These are phyloP conservation scores for Achlya hypogyna DNA, from an alignment of 352 stramenopile species.

Conservation along the genomic window DNA sequence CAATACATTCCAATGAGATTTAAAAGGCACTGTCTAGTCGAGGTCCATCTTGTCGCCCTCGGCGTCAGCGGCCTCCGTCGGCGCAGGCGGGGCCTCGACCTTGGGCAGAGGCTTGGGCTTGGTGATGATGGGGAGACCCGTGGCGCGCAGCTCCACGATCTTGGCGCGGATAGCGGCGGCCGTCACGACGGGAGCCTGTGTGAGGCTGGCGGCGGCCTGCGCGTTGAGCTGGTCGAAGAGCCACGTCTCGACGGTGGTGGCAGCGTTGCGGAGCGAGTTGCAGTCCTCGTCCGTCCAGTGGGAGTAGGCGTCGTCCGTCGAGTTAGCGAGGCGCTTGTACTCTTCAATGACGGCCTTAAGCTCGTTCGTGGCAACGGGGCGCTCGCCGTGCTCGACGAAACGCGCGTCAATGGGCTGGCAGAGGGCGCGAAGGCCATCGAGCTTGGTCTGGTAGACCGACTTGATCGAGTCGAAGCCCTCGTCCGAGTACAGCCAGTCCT, in stretches of 20 bases:
- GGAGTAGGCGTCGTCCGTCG: conserved; percentile 86
- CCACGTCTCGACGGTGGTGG: conserved; percentile 88
- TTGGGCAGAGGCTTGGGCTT: conserved; percentile 92
- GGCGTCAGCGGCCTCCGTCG: conserved; percentile 32
- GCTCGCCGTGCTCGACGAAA: conserved; percentile 84
- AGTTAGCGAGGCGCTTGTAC: conserved; percentile 93
- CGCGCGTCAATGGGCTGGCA: conserved; percentile 91
- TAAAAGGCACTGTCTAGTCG: conserved; percentile 60
- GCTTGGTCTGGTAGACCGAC: conserved; percentile 93
- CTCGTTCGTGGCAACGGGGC: conserved; percentile 79
- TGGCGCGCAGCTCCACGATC: conserved; percentile 81
- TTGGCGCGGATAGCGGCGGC: conserved; percentile 84
- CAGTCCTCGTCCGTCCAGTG: conserved; percentile 96
- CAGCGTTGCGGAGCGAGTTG: conserved; percentile 85
- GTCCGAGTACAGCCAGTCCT: conserved; percentile 99
- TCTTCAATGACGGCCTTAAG: conserved; percentile 91
- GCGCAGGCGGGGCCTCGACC: conserved; percentile 47
- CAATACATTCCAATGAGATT: too few species aligned
- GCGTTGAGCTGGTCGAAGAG: conserved; percentile 95
- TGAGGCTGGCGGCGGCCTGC: conserved; percentile 80
- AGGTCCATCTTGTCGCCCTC: conserved; percentile 81
- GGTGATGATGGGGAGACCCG: conserved; percentile 91
- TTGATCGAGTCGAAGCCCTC: conserved; percentile 98
- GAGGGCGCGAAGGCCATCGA: conserved; percentile 90
- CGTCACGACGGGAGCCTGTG: conserved; percentile 88